Evolutionary conservation across 1,139 yeast genomes (phyloP).

Genomic region (Pichia sp.): DNA sequence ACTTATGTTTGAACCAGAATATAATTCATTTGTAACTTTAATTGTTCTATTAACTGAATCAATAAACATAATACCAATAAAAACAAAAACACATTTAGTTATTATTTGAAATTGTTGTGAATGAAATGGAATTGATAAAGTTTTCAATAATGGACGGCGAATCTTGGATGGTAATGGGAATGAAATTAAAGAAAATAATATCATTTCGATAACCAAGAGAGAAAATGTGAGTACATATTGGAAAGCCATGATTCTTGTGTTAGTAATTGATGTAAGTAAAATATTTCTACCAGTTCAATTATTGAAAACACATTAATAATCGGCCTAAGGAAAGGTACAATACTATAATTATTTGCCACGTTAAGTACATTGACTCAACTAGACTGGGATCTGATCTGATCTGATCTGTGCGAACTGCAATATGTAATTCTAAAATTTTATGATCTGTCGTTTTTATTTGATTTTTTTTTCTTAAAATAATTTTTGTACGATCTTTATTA

Average conservation of each 20-base stretch:
- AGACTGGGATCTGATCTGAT: too few species aligned
- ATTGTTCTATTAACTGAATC: conserved; percentile 86
- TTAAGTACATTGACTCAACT: too few species aligned
- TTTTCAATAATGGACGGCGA: conserved; percentile 61
- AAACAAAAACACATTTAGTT: conserved; percentile 75
- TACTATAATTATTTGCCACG: too few species aligned
- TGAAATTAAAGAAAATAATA: conserved; percentile 72
- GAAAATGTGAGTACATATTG: conserved; percentile 46
- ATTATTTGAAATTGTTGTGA: conserved; percentile 70
- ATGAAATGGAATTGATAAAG: conserved; percentile 64
- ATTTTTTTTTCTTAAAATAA: too few species aligned
- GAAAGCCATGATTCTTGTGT: conserved; percentile 21
- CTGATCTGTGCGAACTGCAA: too few species aligned
- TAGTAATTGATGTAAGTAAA: neutral
- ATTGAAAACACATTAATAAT: neutral
- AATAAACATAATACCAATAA: conserved; percentile 74
- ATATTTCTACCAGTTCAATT: too few species aligned
- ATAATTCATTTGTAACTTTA: conserved; percentile 60
- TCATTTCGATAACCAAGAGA: conserved; percentile 71
- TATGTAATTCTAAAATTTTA: too few species aligned
- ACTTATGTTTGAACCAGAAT: conserved; percentile 13
- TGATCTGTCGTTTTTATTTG: too few species aligned
- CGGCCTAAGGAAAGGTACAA: too few species aligned
- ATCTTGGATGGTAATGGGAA: conserved; percentile 76
- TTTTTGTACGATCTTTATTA: too few species aligned